Percentiles rank a stretch among this genome's conserved stretches.
Evolutionary conservation across 169 alveolate species (phyloP).

Genomic region (Cryptosporidium xiaoi): DNA sequence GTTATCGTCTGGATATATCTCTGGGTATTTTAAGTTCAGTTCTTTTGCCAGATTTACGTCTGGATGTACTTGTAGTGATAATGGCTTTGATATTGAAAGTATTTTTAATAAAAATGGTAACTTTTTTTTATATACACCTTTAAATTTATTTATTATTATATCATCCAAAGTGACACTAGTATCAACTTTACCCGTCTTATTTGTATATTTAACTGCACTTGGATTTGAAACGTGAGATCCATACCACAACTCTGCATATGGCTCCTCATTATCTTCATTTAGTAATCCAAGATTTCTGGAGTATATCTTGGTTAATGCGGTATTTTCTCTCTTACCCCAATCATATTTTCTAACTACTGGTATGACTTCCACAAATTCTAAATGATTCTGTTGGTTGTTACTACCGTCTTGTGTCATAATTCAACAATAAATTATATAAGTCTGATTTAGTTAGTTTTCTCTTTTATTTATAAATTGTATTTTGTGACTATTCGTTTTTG

Average conservation of each 20-base stretch:
- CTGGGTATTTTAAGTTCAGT: slow-evolving; percentile 84
- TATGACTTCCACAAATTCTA: slow-evolving; percentile 20
- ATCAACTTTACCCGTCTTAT: background rate
- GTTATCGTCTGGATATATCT: slow-evolving; percentile 88
- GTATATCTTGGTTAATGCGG: slow-evolving; percentile 13
- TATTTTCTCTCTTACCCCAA: slow-evolving; percentile 34
- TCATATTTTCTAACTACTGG: slow-evolving; percentile 43
- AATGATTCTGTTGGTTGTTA: too few relatives aligned
- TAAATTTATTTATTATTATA: slow-evolving; percentile 7
- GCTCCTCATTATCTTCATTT: slow-evolving; percentile 67
- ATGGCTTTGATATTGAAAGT: slow-evolving; percentile 87
- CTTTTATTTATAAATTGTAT: too few relatives aligned
- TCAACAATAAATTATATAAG: too few relatives aligned
- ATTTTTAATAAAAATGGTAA: slow-evolving; percentile 87
- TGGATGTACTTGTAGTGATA: slow-evolving; percentile 92
- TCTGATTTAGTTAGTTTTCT: too few relatives aligned
- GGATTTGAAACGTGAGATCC: slow-evolving; percentile 88
- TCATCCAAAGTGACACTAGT: slow-evolving; percentile 14
- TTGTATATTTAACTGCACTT: slow-evolving; percentile 23
- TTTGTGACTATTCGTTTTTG: too few relatives aligned
- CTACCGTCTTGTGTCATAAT: too few relatives aligned
- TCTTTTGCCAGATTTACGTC: slow-evolving; percentile 85
- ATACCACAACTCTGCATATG: slow-evolving; percentile 93
- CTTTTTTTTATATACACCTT: slow-evolving; percentile 14
- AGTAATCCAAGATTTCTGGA: background rate